phyloP scores from a whole-genome alignment of 257 asterid genomes.

The Scutellaria minor region DNA sequence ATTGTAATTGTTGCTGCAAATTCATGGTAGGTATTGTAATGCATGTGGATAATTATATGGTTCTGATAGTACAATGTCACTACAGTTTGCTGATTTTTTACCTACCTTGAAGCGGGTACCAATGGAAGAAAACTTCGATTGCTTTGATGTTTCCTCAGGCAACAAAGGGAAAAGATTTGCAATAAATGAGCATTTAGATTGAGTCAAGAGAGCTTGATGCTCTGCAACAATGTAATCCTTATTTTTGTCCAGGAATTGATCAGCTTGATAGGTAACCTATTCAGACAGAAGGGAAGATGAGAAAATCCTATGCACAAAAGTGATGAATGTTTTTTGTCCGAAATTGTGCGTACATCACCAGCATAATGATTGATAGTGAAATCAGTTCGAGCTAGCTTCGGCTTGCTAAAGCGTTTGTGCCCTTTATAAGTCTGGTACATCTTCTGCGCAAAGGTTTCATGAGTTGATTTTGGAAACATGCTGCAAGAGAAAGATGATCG shows the following conservation, averaged over 20 bases:
- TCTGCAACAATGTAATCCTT: conserved; percentile 96
- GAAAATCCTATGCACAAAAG: conserved; percentile 32
- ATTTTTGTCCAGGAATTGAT: conserved; percentile 90
- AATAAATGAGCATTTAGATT: conserved; percentile 73
- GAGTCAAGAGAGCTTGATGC: conserved; percentile 84
- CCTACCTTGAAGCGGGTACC: conserved; percentile 94
- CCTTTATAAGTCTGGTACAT: conserved; percentile 92
- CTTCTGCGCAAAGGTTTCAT: conserved; percentile 94
- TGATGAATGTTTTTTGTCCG: conserved; percentile 17
- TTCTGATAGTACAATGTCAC: conserved; percentile 22
- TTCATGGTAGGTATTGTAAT: conserved; percentile 30
- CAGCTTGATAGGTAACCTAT: conserved; percentile 94
- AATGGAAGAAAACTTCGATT: conserved; percentile 92
- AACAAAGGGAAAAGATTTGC: conserved; percentile 77
- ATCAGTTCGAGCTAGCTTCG: conserved; percentile 85
- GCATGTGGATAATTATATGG: conserved; percentile 29
- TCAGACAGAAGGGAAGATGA: conserved; percentile 35
- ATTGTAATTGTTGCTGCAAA: conserved; percentile 90
- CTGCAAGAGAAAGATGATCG: conserved; percentile 56
- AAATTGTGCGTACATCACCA: conserved; percentile 73
- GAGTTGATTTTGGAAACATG: conserved; percentile 97
- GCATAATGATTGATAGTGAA: conserved; percentile 94
- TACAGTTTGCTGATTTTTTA: conserved; percentile 20
- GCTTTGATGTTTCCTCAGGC: conserved; percentile 83
- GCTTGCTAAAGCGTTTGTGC: conserved; percentile 93